These are phyloP conservation scores for Pseudocercospora macadamiae DNA, from an alignment of 2,329 filamentous ascomycete species.

Conservation along the genomic window DNA sequence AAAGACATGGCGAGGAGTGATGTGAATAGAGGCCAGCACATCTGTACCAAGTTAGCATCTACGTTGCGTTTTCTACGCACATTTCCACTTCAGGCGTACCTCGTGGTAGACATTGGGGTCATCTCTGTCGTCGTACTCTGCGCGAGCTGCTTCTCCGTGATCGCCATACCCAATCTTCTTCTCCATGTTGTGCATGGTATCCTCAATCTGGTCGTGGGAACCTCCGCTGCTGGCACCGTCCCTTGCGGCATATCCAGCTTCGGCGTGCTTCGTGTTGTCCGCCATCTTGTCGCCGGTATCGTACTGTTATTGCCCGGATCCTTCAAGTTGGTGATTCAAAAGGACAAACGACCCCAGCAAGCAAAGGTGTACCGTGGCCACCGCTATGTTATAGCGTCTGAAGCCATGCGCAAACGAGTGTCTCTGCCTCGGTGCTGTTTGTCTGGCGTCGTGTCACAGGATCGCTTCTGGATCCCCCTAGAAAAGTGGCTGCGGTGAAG, in stretches of 20 bases:
- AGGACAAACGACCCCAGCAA: neutral
- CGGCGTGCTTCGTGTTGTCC: slow-evolving; percentile 14
- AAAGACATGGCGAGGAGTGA: slow-evolving; percentile 60
- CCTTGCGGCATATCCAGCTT: slow-evolving; percentile 6
- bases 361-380: neutral
- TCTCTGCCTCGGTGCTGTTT: slow-evolving; percentile 19
- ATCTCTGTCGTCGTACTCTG: slow-evolving; percentile 18
- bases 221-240: slow-evolving; percentile 15
- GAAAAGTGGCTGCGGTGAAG: slow-evolving; percentile 11
- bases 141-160: slow-evolving; percentile 12
- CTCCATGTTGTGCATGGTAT: neutral
- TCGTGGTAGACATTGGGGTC: slow-evolving; percentile 25
- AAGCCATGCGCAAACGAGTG: slow-evolving; percentile 12
- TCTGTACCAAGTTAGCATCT: slow-evolving; percentile 8
- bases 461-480: slow-evolving; percentile 6
- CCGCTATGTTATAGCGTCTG: slow-evolving; percentile 4
- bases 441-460: slow-evolving; percentile 6
- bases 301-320: neutral
- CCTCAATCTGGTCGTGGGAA: slow-evolving; percentile 15
- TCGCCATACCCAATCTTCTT: slow-evolving; percentile 19
- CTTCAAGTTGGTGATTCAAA: neutral
- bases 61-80: neutral
- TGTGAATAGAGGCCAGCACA: slow-evolving; percentile 17
- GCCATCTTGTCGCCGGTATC: slow-evolving; percentile 2
- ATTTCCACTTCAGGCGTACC: slow-evolving; percentile 7